Base-by-base conservation (phyloP, 2,329 filamentous ascomycete species). In the Teratosphaeria gauchensis region DNA sequence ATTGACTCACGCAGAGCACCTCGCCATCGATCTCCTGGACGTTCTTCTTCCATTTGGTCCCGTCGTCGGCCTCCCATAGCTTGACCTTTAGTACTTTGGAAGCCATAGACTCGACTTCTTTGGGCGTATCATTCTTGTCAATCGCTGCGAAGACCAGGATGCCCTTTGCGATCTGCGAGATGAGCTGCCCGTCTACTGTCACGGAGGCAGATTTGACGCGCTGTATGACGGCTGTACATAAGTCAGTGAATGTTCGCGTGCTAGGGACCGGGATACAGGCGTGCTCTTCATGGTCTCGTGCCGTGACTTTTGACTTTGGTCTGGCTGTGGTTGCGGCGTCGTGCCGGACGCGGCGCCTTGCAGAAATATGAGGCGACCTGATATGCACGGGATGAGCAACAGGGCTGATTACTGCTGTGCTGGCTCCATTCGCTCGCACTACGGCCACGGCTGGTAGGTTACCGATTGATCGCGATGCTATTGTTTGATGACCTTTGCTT, bases 1-100 rank as follows among this genome's bases (percentile, higher is more conserved):
- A 99, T 75, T 99, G 94, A 14, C 94, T 97, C 53, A 99, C 92
- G 73, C 92, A 97, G n/a, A 99, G 84, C 30, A 99, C 82, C 72
- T 97, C 94, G 55, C 94, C 94, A 52, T 83, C 80, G 61, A 97
- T 92, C 62, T 99, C 94, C 66, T 87, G 81, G 8, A 99, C 91
- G 65, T 81, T 95, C 67, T 82, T 84, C 75, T 95, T 97, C 94
- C 94, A 99, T 85, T 95, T 83, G 60, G 76, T 82, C 12, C 87
- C 90, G 11, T 90, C 87, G n/a, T 68, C 65, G 68, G 92, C 90
- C 60, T 95, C 90, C 91, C 92, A 99, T 33, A 99, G 76, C 72
- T 88, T 95, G 73, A 95, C 84, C 74, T 94, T 96, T 59, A 97
- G 73, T 16, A 99, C 82, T 74, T 96, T 96, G 63, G 82, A 80